These are phyloP conservation scores for Pneumocystis murina DNA, from an alignment of 1,139 yeast genomes.

Conservation along the genomic window DNA sequence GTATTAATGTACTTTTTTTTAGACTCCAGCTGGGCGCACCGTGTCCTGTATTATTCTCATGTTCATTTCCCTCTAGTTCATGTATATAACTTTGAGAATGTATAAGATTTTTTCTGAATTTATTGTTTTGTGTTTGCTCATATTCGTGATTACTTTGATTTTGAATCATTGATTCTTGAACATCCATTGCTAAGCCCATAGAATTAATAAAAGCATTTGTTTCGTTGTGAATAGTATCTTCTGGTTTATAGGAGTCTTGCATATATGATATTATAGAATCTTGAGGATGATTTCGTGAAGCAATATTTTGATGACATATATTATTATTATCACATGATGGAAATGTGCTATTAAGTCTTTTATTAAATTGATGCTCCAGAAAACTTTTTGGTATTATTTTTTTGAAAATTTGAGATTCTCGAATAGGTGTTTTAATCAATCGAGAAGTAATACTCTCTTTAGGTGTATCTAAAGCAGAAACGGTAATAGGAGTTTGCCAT, in stretches of 20 bases:
- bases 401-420: background rate
- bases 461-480: background rate
- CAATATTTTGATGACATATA: background rate
- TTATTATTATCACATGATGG: background rate
- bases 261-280: background rate
- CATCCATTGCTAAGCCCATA: background rate
- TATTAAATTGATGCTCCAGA: background rate
- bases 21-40: conserved; percentile 98
- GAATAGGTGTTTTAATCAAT: background rate
- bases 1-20: conserved; percentile 66
- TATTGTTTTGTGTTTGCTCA: background rate
- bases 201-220: background rate
- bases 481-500: conserved; percentile 44
- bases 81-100: conserved; percentile 3
- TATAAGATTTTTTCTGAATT: background rate
- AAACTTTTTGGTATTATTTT: background rate
- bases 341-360: background rate
- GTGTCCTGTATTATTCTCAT: conserved; percentile 37
- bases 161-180: background rate
- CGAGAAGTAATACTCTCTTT: conserved; percentile 1
- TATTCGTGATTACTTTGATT: background rate
- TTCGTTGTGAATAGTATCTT: background rate
- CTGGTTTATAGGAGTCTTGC: background rate
- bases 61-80: conserved; percentile 8
- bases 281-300: background rate